Evolutionary conservation across 1,284 basidiomycete species (phyloP).

Genomic region (Naganishia sp.): DNA sequence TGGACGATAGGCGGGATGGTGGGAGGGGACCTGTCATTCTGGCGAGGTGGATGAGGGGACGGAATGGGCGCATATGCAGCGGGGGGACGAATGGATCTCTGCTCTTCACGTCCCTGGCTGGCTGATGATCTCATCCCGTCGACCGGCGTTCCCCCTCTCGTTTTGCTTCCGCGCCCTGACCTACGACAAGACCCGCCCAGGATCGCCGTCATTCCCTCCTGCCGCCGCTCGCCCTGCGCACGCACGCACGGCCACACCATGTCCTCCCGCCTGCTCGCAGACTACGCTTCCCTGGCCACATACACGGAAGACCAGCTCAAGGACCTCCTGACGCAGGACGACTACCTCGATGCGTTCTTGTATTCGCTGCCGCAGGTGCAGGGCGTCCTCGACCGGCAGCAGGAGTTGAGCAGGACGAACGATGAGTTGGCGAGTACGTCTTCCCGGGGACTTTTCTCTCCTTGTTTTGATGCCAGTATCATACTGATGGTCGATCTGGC

Average conservation of each 20-base stretch:
- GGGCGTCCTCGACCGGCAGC: conserved; percentile 69
- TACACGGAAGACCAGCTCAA: conserved; percentile 69
- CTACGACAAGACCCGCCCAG: background rate
- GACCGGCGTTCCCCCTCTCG: conserved; percentile 2
- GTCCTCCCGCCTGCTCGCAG: conserved; percentile 42
- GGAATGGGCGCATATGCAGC: background rate
- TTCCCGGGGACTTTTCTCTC: no score
- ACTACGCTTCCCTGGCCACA: conserved; percentile 48
- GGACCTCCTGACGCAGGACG: conserved; percentile 74
- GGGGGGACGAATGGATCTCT: background rate
- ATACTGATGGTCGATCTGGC: background rate
- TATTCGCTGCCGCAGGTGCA: conserved; percentile 74
- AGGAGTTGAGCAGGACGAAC: conserved; percentile 76
- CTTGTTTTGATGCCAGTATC: no score
- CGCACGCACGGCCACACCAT: background rate
- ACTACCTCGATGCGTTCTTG: conserved; percentile 82
- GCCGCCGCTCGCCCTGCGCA: background rate
- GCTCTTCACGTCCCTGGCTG: background rate
- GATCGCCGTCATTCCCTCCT: background rate
- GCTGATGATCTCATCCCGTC: conserved; percentile 23
- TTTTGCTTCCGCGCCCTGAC: background rate
- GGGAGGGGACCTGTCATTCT: background rate
- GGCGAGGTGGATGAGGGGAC: background rate
- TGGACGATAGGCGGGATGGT: background rate
- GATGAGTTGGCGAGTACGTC: conserved; percentile 76